These are phyloP conservation scores for Lycium ferocissimum DNA, from an alignment of 257 asterid species.

Conservation along the genomic window DNA sequence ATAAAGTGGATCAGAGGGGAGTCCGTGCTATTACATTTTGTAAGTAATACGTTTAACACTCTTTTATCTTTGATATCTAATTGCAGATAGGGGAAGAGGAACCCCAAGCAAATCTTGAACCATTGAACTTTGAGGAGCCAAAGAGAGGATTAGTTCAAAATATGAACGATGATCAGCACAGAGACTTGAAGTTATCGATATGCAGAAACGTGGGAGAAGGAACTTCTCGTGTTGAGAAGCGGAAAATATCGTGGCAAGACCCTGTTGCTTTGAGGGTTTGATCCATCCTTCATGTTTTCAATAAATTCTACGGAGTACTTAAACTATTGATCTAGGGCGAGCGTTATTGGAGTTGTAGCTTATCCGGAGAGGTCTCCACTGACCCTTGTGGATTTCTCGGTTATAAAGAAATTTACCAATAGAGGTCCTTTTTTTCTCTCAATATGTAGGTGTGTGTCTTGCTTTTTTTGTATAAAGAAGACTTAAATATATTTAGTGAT, in stretches of 20 bases:
- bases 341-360: background rate
- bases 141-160: constrained; percentile 53
- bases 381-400: constrained; percentile 4
- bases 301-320: background rate
- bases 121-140: constrained; percentile 53
- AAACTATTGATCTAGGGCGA: background rate
- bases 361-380: background rate
- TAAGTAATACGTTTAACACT: background rate
- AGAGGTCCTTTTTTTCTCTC: background rate
- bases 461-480: constrained; percentile 13
- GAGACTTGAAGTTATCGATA: constrained; percentile 63
- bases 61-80: background rate
- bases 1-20: background rate
- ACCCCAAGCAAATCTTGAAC: constrained; percentile 42
- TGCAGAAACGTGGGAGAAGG: constrained; percentile 85
- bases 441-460: constrained; percentile 11
- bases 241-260: constrained; percentile 94
- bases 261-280: constrained; percentile 88
- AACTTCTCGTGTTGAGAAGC: constrained; percentile 68
- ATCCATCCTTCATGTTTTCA: constrained; percentile 25
- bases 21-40: background rate
- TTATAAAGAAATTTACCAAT: background rate
- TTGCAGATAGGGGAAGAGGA: constrained; percentile 80
- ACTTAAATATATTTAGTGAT: constrained; percentile 18
- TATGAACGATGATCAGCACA: constrained; percentile 66